Evolutionary conservation across 2,329 filamentous ascomycete species (phyloP).

Genomic region (Pyrenophora teres): DNA sequence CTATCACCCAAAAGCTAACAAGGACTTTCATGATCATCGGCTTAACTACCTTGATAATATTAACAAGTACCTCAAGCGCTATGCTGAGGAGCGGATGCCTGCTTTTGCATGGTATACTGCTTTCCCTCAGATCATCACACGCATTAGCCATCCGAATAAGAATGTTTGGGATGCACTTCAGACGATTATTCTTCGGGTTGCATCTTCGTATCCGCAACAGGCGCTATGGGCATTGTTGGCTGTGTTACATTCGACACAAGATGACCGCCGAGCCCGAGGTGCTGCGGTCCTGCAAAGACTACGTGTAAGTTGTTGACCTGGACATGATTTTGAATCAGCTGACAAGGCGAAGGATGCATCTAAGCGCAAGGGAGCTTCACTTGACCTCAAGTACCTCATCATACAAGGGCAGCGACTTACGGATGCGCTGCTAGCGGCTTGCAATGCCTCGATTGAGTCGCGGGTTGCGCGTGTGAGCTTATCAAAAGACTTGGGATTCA

Average conservation of each 20-base stretch:
- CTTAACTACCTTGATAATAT: constrained; percentile 38
- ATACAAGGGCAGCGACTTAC: constrained; percentile 80
- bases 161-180: constrained; percentile 78
- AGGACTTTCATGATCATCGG: constrained; percentile 39
- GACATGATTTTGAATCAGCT: constrained; percentile 29
- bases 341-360: constrained; percentile 54
- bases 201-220: constrained; percentile 84
- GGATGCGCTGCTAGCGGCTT: constrained; percentile 78
- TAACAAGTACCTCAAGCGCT: constrained; percentile 76
- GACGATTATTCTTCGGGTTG: constrained; percentile 83
- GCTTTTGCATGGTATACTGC: constrained; percentile 81
- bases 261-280: constrained; percentile 66
- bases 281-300: constrained; percentile 49
- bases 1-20: constrained; percentile 29
- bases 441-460: constrained; percentile 75
- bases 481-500: constrained; percentile 78
- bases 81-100: constrained; percentile 68
- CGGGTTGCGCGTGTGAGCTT: constrained; percentile 76
- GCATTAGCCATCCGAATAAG: constrained; percentile 83
- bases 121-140: constrained; percentile 91
- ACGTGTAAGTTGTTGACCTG: constrained; percentile 32
- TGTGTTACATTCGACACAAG: constrained; percentile 78
- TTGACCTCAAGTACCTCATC: constrained; percentile 73
- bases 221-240: constrained; percentile 89
- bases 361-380: constrained; percentile 58